These are phyloP conservation scores for Astrothelium subdiscretum DNA, from an alignment of 495 filamentous ascomycete genomes.

Conservation along the genomic window DNA sequence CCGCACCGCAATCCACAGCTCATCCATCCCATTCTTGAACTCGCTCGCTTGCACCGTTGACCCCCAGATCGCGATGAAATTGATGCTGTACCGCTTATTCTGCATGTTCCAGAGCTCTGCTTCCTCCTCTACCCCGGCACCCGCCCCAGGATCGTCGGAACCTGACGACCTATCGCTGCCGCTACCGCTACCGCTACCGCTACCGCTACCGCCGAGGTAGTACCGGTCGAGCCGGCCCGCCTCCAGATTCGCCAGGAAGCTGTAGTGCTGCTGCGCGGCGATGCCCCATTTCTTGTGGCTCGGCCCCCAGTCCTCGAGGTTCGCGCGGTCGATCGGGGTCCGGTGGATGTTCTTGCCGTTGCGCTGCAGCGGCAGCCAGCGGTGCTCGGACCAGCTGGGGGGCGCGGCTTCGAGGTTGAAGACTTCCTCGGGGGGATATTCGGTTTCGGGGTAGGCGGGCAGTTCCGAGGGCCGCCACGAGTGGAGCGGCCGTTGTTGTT, in stretches of 20 bases:
- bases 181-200: too few species aligned
- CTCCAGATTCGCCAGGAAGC: slow-evolving; percentile 42
- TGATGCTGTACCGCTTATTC: not conserved
- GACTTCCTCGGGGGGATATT: slow-evolving; percentile 5
- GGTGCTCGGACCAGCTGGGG: too few species aligned
- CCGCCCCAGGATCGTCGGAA: too few species aligned
- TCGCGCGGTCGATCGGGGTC: slow-evolving; percentile 24
- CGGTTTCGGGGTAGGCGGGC: slow-evolving; percentile 7
- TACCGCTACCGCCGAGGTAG: slow-evolving; percentile 31
- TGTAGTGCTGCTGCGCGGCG: slow-evolving; percentile 44
- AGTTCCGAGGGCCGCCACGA: slow-evolving; percentile 15
- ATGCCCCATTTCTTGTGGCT: slow-evolving; percentile 37
- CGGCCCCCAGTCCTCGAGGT: slow-evolving; percentile 13
- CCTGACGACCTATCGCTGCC: too few species aligned
- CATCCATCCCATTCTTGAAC: not conserved
- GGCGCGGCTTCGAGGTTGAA: not conserved
- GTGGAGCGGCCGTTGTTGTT: slow-evolving; percentile 1
- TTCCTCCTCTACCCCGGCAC: too few species aligned
- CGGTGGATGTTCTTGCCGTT: slow-evolving; percentile 24
- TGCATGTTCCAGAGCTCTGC: slow-evolving; percentile 20
- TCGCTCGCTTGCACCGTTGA: not conserved
- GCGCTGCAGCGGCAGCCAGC: slow-evolving; percentile 32
- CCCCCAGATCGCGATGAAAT: not conserved
- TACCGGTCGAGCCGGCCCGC: slow-evolving; percentile 33
- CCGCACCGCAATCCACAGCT: not conserved